Conservation (phyloP, 208 protist species). For the Trypanosoma scelopori region DNA sequence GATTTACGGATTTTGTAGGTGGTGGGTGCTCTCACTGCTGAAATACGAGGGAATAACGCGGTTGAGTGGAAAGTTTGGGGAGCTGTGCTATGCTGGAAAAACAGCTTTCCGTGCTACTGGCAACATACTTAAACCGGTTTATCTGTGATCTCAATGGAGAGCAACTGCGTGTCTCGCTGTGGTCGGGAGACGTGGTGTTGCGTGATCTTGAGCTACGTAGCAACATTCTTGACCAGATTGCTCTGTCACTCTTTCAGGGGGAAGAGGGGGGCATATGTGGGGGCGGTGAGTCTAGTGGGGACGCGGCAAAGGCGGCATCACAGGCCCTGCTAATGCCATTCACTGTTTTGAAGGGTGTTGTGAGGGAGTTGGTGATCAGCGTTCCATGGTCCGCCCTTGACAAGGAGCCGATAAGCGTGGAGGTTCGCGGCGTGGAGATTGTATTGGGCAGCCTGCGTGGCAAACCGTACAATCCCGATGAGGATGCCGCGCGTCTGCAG, state of each 20-base stretch:
- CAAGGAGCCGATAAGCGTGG: slow-evolving; percentile 55
- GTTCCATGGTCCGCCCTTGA: slow-evolving; percentile 84
- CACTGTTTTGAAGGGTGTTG: slow-evolving; percentile 68
- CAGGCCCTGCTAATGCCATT: slow-evolving; percentile 69
- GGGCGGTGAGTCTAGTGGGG: neutral
- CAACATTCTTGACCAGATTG: slow-evolving; percentile 63
- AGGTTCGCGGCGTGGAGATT: slow-evolving; percentile 70
- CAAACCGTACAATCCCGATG: slow-evolving; percentile 41
- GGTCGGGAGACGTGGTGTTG: slow-evolving; percentile 75
- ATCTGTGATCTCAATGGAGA: slow-evolving; percentile 74
- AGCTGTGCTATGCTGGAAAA: slow-evolving; percentile 66
- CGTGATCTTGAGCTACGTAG: slow-evolving; percentile 64
- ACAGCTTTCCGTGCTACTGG: slow-evolving; percentile 66
- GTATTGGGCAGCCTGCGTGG: slow-evolving; percentile 67
- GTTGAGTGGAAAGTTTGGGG: neutral
- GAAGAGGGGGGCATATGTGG: neutral
- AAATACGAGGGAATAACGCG: no score
- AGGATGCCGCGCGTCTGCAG: slow-evolving; percentile 52
- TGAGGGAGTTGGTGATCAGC: slow-evolving; percentile 50
- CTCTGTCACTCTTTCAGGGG: slow-evolving; percentile 27
- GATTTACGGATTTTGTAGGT: neutral
- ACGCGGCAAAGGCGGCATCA: slow-evolving; percentile 28
- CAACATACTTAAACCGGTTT: slow-evolving; percentile 62
- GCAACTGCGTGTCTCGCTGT: slow-evolving; percentile 76
- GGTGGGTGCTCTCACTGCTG: no score